phyloP scores from a whole-genome alignment of 345 rosid species.

The Rhizophora apiculata region DNA sequence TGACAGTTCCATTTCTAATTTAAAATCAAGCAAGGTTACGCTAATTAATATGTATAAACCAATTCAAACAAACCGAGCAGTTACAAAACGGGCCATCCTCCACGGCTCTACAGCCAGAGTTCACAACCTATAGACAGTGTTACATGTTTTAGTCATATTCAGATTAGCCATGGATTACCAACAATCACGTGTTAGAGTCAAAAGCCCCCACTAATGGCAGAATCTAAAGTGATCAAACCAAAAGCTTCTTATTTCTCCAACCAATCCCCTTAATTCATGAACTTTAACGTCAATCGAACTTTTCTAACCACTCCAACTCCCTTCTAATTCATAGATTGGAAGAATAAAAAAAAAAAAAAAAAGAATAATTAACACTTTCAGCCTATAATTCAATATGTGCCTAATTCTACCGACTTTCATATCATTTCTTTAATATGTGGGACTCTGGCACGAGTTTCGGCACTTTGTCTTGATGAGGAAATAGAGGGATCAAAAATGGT shows the following conservation, averaged over 20 bases:
- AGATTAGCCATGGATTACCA: not conserved
- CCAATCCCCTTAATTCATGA: not conserved
- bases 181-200: constrained; percentile 15
- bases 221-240: constrained; percentile 1
- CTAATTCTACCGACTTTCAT: not conserved
- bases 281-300: constrained; percentile 8
- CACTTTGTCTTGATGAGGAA: not conserved
- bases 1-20: too few relatives aligned
- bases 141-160: too few relatives aligned
- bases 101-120: too few relatives aligned
- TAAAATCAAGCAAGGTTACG: too few relatives aligned
- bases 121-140: too few relatives aligned
- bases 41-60: too few relatives aligned
- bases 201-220: constrained; percentile 14
- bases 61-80: too few relatives aligned
- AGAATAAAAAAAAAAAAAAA: not conserved
- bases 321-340: not conserved
- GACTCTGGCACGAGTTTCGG: not conserved
- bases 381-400: constrained; percentile 8
- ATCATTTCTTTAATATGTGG: constrained; percentile 3
- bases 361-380: not conserved
- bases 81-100: too few relatives aligned
- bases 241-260: constrained; percentile 1
- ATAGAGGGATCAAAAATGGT: not conserved
- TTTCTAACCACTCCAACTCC: constrained; percentile 22